A percentile compares a stretch with the other conserved stretches of the same genome.
Conservation (phyloP, 768 basidiomycete genomes). For the Pleurotus tuoliensis region DNA sequence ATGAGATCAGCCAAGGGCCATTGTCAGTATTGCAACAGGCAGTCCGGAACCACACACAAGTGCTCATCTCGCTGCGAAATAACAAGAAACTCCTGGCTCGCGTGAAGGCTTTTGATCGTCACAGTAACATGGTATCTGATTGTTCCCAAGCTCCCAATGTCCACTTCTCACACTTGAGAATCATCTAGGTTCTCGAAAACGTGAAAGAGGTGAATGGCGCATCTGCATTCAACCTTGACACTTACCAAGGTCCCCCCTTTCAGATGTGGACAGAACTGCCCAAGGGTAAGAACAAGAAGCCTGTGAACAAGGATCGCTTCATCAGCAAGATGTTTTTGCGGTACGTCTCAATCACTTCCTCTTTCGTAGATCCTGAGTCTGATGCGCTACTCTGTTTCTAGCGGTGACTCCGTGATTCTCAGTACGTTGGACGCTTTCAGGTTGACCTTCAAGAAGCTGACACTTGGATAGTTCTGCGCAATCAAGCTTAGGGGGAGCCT, state of each 20-base stretch:
- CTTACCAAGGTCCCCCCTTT: neutral
- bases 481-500: constrained; percentile 47
- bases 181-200: constrained; percentile 83
- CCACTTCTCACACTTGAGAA: constrained; percentile 10
- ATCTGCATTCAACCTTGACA: neutral
- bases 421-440: constrained; percentile 52
- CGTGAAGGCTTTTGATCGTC: constrained; percentile 98
- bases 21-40: constrained; percentile 95
- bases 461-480: constrained; percentile 64
- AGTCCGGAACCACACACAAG: constrained; percentile 95
- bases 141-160: neutral
- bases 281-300: constrained; percentile 98
- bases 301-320: constrained; percentile 98
- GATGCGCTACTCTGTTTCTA: constrained; percentile 24
- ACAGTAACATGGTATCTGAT: constrained; percentile 87
- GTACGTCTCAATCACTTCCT: constrained; percentile 34
- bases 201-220: constrained; percentile 79
- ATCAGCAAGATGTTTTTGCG: constrained; percentile 99
- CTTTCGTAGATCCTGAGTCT: constrained; percentile 3
- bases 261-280: constrained; percentile 99
- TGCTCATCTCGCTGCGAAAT: constrained; percentile 94
- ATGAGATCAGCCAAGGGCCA: constrained; percentile 98
- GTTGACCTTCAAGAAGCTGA: constrained; percentile 18
- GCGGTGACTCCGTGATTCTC: constrained; percentile 96
- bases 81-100: constrained; percentile 96